Percentiles rank a stretch among this genome's conserved stretches.
phyloP scores from a whole-genome alignment of 768 basidiomycete genomes.

The Sarcodon sp. region DNA sequence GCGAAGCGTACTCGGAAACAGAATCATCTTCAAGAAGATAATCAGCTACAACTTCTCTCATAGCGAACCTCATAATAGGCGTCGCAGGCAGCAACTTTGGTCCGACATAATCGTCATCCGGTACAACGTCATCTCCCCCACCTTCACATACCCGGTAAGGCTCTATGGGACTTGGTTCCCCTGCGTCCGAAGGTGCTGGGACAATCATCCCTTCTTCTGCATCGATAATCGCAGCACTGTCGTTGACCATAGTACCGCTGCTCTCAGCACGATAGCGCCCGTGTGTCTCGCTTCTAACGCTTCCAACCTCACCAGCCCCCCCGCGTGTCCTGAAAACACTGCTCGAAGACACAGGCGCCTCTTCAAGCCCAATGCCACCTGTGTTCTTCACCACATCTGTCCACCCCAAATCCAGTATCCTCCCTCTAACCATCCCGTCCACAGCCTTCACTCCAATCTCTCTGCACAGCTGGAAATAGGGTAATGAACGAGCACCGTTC shows the following conservation, averaged over 20 bases:
- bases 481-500: constrained; percentile 35
- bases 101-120: constrained; percentile 46
- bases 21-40: constrained; percentile 73
- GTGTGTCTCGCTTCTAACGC: constrained; percentile 33
- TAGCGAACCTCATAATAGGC: constrained; percentile 75
- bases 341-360: constrained; percentile 36
- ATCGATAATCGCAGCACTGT: constrained; percentile 1
- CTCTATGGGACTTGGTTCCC: constrained; percentile 35
- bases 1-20: constrained; percentile 67
- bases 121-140: constrained; percentile 33
- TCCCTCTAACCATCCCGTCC: constrained; percentile 74
- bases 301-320: constrained; percentile 33
- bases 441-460: constrained; percentile 77
- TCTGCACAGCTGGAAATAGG: constrained; percentile 73
- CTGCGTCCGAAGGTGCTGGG: constrained; percentile 25
- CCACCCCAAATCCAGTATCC: constrained; percentile 67
- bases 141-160: constrained; percentile 21
- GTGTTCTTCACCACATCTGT: constrained; percentile 22
- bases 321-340: constrained; percentile 28
- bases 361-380: neutral
- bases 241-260: constrained; percentile 26
- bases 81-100: constrained; percentile 68
- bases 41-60: constrained; percentile 74
- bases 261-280: constrained; percentile 19
- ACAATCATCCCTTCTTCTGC: constrained; percentile 11